These are phyloP conservation scores for Pharus latifolius DNA, from an alignment of 176 grass and related monocot species.

Conservation along the genomic window DNA sequence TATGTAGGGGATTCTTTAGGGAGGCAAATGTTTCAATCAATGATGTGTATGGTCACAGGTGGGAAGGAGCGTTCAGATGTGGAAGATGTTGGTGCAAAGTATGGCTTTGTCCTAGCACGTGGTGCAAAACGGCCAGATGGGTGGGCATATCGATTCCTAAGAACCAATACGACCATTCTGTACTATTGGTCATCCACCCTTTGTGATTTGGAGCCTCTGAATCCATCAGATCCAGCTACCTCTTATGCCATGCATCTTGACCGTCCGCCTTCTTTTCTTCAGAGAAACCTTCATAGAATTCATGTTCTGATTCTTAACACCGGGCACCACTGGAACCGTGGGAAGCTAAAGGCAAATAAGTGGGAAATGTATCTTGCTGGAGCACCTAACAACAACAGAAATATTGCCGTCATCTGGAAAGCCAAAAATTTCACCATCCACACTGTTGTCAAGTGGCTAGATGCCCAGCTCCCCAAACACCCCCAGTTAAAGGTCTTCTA, in stretches of 20 bases:
- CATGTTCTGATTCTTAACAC: slow-evolving; percentile 79
- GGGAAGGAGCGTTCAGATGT: slow-evolving; percentile 40
- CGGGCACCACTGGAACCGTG: slow-evolving; percentile 90
- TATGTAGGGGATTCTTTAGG: slow-evolving; percentile 91
- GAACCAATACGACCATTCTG: slow-evolving; percentile 78
- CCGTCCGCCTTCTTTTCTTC: slow-evolving; percentile 51
- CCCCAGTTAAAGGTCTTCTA: slow-evolving; percentile 61
- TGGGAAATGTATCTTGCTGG: slow-evolving; percentile 83
- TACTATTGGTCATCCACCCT: slow-evolving; percentile 84
- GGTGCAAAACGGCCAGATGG: slow-evolving; percentile 67
- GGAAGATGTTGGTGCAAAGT: slow-evolving; percentile 53
- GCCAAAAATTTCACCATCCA: slow-evolving; percentile 83
- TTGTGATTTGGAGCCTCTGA: slow-evolving; percentile 71
- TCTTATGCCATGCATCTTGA: slow-evolving; percentile 90
- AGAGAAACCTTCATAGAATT: slow-evolving; percentile 58
- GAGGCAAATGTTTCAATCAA: slow-evolving; percentile 87
- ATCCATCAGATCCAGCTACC: slow-evolving; percentile 41
- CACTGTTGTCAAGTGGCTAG: slow-evolving; percentile 63
- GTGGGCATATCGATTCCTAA: slow-evolving; percentile 79
- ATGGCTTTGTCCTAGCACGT: slow-evolving; percentile 38
- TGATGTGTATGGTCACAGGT: slow-evolving; percentile 88
- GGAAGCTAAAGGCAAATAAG: slow-evolving; percentile 72
- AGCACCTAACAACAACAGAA: slow-evolving; percentile 46
- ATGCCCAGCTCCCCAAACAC: slow-evolving; percentile 52
- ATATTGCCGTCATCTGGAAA: slow-evolving; percentile 60